These are phyloP conservation scores for Solanum appendiculatum DNA, from an alignment of 257 asterid species.

Conservation along the genomic window DNA sequence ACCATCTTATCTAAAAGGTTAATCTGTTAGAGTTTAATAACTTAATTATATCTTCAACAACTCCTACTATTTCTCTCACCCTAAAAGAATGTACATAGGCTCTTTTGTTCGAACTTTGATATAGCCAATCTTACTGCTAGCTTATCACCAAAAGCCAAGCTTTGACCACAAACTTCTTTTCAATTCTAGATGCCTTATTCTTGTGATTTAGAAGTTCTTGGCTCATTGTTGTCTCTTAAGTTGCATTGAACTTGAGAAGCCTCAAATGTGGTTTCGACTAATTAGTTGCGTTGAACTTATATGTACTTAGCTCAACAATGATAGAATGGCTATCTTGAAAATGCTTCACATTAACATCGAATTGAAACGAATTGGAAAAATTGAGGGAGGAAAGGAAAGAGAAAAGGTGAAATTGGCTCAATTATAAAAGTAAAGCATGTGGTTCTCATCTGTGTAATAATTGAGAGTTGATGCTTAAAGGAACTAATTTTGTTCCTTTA, in stretches of 20 bases:
- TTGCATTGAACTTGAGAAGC: not conserved
- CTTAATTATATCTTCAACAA: not conserved
- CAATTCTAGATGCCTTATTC: not conserved
- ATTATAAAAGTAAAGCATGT: conserved; percentile 31
- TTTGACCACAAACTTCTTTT: not conserved
- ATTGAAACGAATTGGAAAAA: not conserved
- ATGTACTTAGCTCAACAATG: not conserved
- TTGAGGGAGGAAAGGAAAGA: not conserved
- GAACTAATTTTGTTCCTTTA: conserved; percentile 7
- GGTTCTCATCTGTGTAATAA: conserved; percentile 46
- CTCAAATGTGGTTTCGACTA: not conserved
- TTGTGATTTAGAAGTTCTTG: not conserved
- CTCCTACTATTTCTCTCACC: not conserved
- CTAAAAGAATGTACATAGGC: not conserved
- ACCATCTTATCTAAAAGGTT: not conserved
- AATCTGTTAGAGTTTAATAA: not conserved
- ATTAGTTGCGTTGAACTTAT: not conserved
- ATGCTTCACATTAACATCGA: not conserved
- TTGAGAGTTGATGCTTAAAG: conserved; percentile 25
- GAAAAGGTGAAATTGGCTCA: conserved; percentile 15
- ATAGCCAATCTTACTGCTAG: not conserved
- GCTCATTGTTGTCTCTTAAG: not conserved
- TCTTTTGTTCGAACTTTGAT: not conserved
- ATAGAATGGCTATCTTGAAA: not conserved
- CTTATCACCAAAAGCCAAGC: not conserved